phyloP scores from a whole-genome alignment of 768 basidiomycete genomes.

The Lentinus tigrinus region DNA sequence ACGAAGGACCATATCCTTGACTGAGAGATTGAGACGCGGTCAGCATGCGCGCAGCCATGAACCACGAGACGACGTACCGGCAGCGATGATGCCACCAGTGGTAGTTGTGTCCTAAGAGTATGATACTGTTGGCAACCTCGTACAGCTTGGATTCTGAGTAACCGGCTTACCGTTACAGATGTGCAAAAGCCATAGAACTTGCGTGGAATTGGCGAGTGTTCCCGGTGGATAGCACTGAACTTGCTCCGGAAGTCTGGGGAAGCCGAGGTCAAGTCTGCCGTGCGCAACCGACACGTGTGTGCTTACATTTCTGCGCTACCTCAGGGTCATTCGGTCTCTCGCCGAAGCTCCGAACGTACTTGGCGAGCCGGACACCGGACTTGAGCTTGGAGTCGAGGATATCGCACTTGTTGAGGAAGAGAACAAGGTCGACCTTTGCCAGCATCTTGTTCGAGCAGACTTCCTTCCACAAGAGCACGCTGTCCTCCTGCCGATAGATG shows the following conservation, averaged over 20 bases:
- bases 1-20: conserved; percentile 80
- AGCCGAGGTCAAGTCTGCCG: neutral
- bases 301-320: conserved; percentile 63
- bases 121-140: neutral
- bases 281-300: neutral
- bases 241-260: conserved; percentile 61
- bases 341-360: conserved; percentile 72
- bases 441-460: conserved; percentile 73
- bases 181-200: conserved; percentile 81
- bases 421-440: conserved; percentile 66
- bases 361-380: conserved; percentile 60
- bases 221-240: conserved; percentile 74
- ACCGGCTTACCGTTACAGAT: conserved; percentile 64
- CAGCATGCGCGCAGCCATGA: neutral
- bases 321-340: conserved; percentile 70
- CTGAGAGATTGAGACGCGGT: conserved; percentile 32
- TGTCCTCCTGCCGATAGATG: conserved; percentile 56
- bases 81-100: conserved; percentile 74
- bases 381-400: conserved; percentile 66
- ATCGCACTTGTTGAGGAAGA: conserved; percentile 84
- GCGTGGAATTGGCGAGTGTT: conserved; percentile 69
- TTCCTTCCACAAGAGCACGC: conserved; percentile 71
- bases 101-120: conserved; percentile 58
- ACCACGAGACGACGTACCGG: conserved; percentile 46
- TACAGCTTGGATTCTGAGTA: neutral